phyloP scores from a whole-genome alignment of 179 eudicot species.

The Camellia oleifera region DNA sequence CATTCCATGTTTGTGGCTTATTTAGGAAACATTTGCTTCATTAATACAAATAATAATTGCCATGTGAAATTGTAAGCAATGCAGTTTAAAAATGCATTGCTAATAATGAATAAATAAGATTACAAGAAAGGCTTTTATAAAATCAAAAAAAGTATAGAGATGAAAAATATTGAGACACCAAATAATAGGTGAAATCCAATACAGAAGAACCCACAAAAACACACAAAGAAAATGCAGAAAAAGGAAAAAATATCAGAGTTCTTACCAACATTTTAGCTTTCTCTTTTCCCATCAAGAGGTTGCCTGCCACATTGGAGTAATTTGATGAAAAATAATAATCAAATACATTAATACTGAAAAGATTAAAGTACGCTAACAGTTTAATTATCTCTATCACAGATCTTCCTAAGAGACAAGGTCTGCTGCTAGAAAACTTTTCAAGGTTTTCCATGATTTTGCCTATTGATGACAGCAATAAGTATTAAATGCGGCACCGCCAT shows the following conservation, averaged over 20 bases:
- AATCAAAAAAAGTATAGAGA: background rate
- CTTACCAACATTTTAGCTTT: constrained; percentile 74
- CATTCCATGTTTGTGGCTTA: background rate
- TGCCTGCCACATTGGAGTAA: constrained; percentile 49
- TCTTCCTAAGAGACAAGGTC: background rate
- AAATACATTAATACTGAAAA: background rate
- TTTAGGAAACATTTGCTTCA: background rate
- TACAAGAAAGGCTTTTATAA: background rate
- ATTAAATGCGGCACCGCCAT: background rate
- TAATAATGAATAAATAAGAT: too few species aligned
- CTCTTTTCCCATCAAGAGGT: constrained; percentile 87
- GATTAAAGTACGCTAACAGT: background rate
- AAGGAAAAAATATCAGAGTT: background rate
- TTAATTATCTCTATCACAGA: background rate
- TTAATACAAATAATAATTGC: background rate
- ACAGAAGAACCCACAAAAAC: background rate
- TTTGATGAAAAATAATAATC: background rate
- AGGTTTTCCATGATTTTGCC: too few species aligned
- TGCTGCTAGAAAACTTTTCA: background rate
- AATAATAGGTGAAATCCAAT: background rate
- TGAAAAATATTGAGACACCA: background rate
- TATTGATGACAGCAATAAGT: too few species aligned
- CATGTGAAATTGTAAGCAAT: background rate
- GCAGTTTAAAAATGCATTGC: too few species aligned
- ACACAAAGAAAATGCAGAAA: background rate